Evolutionary conservation across 345 rosid genomes (phyloP).

Genomic region (Citrus hindsii): DNA sequence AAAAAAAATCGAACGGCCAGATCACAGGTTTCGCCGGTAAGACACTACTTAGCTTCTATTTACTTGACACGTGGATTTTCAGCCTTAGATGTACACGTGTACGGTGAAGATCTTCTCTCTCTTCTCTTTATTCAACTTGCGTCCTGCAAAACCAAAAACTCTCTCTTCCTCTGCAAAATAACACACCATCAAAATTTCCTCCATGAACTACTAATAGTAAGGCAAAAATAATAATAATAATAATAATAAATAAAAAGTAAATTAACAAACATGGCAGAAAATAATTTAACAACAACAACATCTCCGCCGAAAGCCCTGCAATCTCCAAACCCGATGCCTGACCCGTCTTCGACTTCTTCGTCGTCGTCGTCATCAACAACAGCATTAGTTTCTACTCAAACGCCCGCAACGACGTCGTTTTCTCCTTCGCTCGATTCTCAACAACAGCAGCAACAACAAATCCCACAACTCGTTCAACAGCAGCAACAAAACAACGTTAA

Average conservation of each 20-base stretch:
- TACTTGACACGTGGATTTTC: no score
- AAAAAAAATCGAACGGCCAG: no score
- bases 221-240: neutral
- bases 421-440: constrained; percentile 49
- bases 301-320: constrained; percentile 35
- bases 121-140: neutral
- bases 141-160: neutral
- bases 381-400: neutral
- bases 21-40: no score
- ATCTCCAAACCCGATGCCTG: constrained; percentile 37
- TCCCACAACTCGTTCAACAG: no score
- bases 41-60: no score
- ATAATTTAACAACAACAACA: constrained; percentile 18
- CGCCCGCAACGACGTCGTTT: constrained; percentile 2
- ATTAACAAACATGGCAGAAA: constrained; percentile 38
- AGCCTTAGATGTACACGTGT: neutral
- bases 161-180: neutral
- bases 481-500: constrained; percentile 45
- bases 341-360: constrained; percentile 25
- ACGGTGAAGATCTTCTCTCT: constrained; percentile 17
- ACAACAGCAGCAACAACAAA: no score
- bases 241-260: neutral
- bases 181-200: neutral
- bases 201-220: constrained; percentile 10
- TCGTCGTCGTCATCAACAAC: neutral